Evolutionary conservation across 176 grass and related monocot genomes (phyloP).

Genomic region (Pharus latifolius): DNA sequence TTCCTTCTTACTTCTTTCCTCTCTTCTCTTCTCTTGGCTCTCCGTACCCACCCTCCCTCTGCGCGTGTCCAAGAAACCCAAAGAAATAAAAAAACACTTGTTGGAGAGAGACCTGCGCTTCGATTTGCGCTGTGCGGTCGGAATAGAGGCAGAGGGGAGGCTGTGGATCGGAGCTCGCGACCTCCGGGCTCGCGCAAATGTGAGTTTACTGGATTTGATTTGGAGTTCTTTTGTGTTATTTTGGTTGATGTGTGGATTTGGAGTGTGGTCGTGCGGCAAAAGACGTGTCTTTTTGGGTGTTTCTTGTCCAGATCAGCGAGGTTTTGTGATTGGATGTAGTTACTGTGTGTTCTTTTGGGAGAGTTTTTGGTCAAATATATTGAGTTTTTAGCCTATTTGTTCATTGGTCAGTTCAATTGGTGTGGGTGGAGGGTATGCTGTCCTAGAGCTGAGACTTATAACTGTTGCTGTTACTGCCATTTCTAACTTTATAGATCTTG

Average conservation of each 20-base stretch:
- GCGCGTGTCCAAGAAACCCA: background rate
- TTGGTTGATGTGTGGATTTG: background rate
- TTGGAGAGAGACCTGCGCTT: background rate
- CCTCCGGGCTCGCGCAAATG: background rate
- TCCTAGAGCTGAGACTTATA: background rate
- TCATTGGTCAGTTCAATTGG: background rate
- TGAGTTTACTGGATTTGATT: conserved; percentile 1
- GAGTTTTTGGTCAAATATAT: background rate
- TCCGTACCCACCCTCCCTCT: conserved; percentile 2
- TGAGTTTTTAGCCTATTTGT: background rate
- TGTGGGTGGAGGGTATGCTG: background rate
- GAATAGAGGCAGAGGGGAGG: background rate
- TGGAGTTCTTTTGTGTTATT: background rate
- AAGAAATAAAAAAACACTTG: background rate
- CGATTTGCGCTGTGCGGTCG: background rate
- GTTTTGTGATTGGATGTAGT: background rate
- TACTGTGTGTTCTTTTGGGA: background rate
- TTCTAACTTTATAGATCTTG: conserved; percentile 17
- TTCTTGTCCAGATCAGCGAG: background rate
- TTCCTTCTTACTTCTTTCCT: background rate
- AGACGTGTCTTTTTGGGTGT: background rate
- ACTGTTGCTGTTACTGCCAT: background rate
- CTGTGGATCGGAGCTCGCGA: background rate
- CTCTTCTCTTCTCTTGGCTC: background rate
- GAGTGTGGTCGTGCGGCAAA: background rate